These are phyloP conservation scores for Mycena amicta DNA, from an alignment of 768 basidiomycete genomes.

Conservation along the genomic window DNA sequence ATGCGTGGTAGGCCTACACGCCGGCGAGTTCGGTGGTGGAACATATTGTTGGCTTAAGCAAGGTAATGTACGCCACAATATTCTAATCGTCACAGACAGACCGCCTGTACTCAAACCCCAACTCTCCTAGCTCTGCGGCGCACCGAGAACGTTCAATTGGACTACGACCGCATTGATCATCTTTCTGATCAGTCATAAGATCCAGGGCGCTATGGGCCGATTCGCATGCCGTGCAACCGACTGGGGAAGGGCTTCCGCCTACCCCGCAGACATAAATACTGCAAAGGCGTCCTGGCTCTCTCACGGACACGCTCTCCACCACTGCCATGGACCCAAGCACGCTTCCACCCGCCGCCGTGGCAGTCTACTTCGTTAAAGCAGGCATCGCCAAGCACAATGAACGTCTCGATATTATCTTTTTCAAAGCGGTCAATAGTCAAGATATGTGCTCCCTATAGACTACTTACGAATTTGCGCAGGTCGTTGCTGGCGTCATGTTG, in stretches of 20 bases:
- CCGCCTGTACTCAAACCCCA: too few relatives aligned
- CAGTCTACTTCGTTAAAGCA: conserved; percentile 55
- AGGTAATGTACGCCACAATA: too few relatives aligned
- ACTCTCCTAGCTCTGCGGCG: too few relatives aligned
- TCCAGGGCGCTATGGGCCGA: neutral
- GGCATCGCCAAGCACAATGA: conserved; percentile 67
- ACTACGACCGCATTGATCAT: too few relatives aligned
- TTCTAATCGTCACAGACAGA: too few relatives aligned
- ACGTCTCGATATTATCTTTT: conserved; percentile 59
- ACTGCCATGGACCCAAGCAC: conserved; percentile 38
- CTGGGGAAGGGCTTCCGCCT: neutral
- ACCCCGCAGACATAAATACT: conserved; percentile 1
- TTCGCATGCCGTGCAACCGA: neutral
- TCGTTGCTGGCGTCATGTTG: conserved; percentile 71
- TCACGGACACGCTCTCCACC: conserved; percentile 2
- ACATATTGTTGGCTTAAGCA: too few relatives aligned
- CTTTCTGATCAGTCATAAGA: too few relatives aligned
- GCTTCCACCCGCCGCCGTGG: conserved; percentile 61
- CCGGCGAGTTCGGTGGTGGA: too few relatives aligned
- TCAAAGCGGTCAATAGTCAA: conserved; percentile 66
- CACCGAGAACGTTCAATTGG: too few relatives aligned
- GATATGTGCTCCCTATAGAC: too few relatives aligned
- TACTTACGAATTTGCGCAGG: conserved; percentile 37
- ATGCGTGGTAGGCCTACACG: too few relatives aligned
- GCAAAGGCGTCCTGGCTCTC: conserved; percentile 14